Percentiles rank a stretch among this genome's conserved stretches.
Conservation (phyloP, 2,329 filamentous ascomycete genomes). For the Xylaria arbuscula region DNA sequence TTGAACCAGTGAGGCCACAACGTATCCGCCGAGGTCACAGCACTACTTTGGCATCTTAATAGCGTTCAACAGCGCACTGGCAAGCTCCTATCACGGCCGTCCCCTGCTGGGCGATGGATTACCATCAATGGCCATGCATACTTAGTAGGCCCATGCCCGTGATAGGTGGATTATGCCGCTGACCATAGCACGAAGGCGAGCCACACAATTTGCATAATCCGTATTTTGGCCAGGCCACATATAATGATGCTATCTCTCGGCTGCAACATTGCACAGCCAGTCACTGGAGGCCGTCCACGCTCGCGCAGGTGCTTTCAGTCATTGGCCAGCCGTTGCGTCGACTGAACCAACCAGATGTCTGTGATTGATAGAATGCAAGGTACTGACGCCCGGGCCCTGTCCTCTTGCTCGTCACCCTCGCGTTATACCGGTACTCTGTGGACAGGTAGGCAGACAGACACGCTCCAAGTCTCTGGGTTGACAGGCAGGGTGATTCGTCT, state of each 20-base stretch:
- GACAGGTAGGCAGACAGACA: background rate
- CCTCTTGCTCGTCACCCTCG: slow-evolving; percentile 24
- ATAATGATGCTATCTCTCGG: slow-evolving; percentile 42
- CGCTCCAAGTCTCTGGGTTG: slow-evolving; percentile 20
- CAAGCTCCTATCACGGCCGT: slow-evolving; percentile 26
- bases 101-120: slow-evolving; percentile 30
- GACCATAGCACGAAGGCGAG: slow-evolving; percentile 44
- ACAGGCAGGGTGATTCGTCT: slow-evolving; percentile 22
- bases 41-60: slow-evolving; percentile 36
- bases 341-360: slow-evolving; percentile 39
- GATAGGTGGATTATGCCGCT: slow-evolving; percentile 48
- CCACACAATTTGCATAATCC: slow-evolving; percentile 49
- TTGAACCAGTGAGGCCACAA: slow-evolving; percentile 27
- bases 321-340: slow-evolving; percentile 41
- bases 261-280: slow-evolving; percentile 51
- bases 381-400: slow-evolving; percentile 37
- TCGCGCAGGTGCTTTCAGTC: slow-evolving; percentile 36
- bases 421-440: background rate
- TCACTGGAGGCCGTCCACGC: slow-evolving; percentile 45
- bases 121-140: slow-evolving; percentile 42
- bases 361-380: slow-evolving; percentile 44
- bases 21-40: slow-evolving; percentile 31
- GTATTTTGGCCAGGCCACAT: slow-evolving; percentile 39
- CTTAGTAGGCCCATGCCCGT: slow-evolving; percentile 41
- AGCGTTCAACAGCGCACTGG: slow-evolving; percentile 27